A percentile compares a stretch with the other conserved stretches of the same genome.
These are phyloP conservation scores for Zygosaccharomyces sapae DNA, from an alignment of 1,139 yeast species.

Conservation along the genomic window DNA sequence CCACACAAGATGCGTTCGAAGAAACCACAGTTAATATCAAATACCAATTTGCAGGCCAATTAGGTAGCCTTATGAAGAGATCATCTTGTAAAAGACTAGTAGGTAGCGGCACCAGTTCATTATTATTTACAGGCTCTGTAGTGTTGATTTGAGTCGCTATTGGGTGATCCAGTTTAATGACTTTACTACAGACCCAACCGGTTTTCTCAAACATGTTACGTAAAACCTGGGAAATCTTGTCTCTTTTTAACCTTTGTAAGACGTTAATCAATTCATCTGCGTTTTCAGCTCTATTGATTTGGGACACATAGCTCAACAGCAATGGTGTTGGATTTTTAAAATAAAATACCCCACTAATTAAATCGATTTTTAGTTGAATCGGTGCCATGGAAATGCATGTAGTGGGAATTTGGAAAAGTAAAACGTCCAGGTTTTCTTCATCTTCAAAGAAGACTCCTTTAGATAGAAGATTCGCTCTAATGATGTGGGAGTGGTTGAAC, in stretches of 20 bases:
- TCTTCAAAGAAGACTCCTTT: conserved; percentile 34
- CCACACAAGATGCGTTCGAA: conserved; percentile 47
- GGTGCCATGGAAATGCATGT: conserved; percentile 37
- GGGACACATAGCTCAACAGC: conserved; percentile 38
- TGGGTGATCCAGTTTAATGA: conserved; percentile 43
- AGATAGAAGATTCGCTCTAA: conserved; percentile 30
- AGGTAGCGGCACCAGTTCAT: too few relatives aligned
- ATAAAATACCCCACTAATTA: conserved; percentile 45
- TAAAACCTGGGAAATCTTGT: conserved; percentile 50
- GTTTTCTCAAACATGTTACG: conserved; percentile 55
- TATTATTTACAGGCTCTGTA: conserved; percentile 15
- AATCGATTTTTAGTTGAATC: conserved; percentile 39
- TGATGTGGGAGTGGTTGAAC: conserved; percentile 35
- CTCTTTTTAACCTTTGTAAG: conserved; percentile 48
- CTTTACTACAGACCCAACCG: conserved; percentile 62
- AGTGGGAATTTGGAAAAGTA: conserved; percentile 34
- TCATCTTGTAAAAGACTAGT: conserved; percentile 37
- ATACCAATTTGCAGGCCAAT: conserved; percentile 75
- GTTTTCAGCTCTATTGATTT: conserved; percentile 39
- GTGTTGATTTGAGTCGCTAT: conserved; percentile 29
- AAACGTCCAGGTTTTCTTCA: conserved; percentile 30
- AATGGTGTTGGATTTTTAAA: conserved; percentile 47
- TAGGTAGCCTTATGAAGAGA: conserved; percentile 52
- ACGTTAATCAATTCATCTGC: conserved; percentile 31
- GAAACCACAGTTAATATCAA: conserved; percentile 49